phyloP scores from a whole-genome alignment of 192 early-diverging fungal genomes.

The Phycomyces nitens region DNA sequence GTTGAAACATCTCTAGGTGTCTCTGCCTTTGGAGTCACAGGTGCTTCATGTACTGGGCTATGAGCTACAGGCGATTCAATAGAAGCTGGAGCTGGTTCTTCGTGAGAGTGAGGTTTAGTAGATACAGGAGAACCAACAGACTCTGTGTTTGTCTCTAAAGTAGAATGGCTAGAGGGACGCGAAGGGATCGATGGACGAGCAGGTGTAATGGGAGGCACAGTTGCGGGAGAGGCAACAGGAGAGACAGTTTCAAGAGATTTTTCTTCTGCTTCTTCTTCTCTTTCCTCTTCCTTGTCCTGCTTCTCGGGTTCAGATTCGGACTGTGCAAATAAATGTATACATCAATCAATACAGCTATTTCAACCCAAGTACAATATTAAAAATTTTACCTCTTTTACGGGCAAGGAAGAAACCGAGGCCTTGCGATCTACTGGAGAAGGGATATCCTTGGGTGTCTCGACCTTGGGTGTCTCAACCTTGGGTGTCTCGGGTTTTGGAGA shows the following conservation, averaged over 20 bases:
- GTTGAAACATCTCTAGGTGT: neutral
- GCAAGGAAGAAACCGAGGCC: too few species aligned
- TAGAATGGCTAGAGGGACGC: neutral
- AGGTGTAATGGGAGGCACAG: neutral
- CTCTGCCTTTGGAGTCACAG: neutral
- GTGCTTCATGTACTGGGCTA: neutral
- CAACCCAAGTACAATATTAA: too few species aligned
- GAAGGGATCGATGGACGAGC: neutral
- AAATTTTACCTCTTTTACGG: neutral
- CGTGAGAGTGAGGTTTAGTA: neutral
- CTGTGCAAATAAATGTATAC: too few species aligned
- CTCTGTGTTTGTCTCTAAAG: neutral
- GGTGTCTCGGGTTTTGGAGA: too few species aligned
- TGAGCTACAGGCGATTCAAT: neutral
- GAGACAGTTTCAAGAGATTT: neutral
- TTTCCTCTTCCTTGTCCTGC: constrained; percentile 1
- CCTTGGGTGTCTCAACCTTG: too few species aligned
- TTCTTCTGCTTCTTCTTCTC: constrained; percentile 2
- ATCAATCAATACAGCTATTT: too few species aligned
- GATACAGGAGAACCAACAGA: too few species aligned
- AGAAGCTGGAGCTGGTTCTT: neutral
- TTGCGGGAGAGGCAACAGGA: neutral
- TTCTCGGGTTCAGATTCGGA: neutral
- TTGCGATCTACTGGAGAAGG: too few species aligned
- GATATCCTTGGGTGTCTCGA: neutral